Evolutionary conservation across 2,329 filamentous ascomycete species (phyloP), one percentile per base, ranked within the genome.

Genomic region (Ophiognomonia clavigignenti-juglandacearum): DNA sequence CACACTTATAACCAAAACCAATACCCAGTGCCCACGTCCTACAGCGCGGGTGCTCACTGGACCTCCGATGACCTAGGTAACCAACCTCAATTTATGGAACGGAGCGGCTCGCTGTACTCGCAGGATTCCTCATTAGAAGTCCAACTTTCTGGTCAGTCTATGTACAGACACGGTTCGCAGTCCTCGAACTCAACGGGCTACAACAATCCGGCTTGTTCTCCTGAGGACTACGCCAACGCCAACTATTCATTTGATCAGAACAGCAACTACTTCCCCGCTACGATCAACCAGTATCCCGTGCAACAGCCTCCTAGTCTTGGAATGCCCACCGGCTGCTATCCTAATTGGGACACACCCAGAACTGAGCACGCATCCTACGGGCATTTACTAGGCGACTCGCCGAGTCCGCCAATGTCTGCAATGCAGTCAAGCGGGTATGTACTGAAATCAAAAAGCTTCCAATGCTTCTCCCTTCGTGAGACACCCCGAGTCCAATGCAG

Each of bases 401-500:
- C 24, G 11, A 31, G 8, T 20, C 20, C 34, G 9, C 19, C 9
- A 9, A 19, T 36, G 34, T 36, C 34, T 6, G 34, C 18, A 19
- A 22, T 39, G 29, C 48, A 48, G 18, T 10, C n/a, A 10, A 35
- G 9, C 35, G 39, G 31, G 48, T 51, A 24, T 41, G 48, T 40
- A 4, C 8, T 3, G 2, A 8, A 8, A 3, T 2, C n/a, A 24
- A 20, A n/a, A n/a, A n/a, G n/a, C n/a, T n/a, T n/a, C n/a, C n/a
- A n/a, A n/a, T n/a, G n/a, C n/a, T n/a, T n/a, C n/a, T n/a, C n/a
- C n/a, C n/a, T n/a, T n/a, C n/a, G n/a, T n/a, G n/a, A n/a, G n/a
- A n/a, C n/a, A n/a, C n/a, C n/a, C n/a, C n/a, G 34, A 36, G 18
- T 11, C 34, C 8, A 36, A 6, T 18, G 6, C 14, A 19, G 16